Conservation (phyloP, 1,284 basidiomycete genomes). For the Cryptococcus hybrid region DNA sequence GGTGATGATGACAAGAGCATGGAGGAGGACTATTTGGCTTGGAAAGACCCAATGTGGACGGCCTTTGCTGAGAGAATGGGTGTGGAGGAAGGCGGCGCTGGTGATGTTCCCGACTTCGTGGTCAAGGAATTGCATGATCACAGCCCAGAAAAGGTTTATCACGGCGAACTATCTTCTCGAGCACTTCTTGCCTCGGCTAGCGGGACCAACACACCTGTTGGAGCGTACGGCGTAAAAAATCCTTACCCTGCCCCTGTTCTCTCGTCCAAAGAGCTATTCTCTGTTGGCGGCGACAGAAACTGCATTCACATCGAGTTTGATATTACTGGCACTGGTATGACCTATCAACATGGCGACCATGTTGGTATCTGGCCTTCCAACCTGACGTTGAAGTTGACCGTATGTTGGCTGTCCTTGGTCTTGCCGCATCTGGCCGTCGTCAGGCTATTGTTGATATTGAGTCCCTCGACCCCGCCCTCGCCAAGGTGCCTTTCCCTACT, state of each 20-base stretch:
- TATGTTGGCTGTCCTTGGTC: constrained; percentile 79
- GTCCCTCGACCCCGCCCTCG: constrained; percentile 93
- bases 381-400: constrained; percentile 87
- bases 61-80: constrained; percentile 74
- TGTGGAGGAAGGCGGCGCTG: constrained; percentile 94
- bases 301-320: constrained; percentile 95
- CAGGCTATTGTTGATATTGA: constrained; percentile 85
- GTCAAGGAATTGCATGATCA: constrained; percentile 75
- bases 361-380: constrained; percentile 97
- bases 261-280: constrained; percentile 79
- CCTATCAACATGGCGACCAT: constrained; percentile 99
- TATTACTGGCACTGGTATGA: constrained; percentile 91
- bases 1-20: constrained; percentile 99
- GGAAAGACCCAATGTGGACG: constrained; percentile 98
- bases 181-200: constrained; percentile 58
- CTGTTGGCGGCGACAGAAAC: constrained; percentile 71
- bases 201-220: constrained; percentile 64
- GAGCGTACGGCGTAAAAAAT: constrained; percentile 73
- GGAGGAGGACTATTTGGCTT: constrained; percentile 99
- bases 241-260: constrained; percentile 85
- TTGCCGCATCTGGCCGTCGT: constrained; percentile 65
- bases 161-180: constrained; percentile 86
- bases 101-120: constrained; percentile 91
- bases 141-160: constrained; percentile 80
- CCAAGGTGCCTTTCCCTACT: constrained; percentile 97